Conservation (phyloP, 805 yeast genomes). For the Komagataella ulmi region DNA sequence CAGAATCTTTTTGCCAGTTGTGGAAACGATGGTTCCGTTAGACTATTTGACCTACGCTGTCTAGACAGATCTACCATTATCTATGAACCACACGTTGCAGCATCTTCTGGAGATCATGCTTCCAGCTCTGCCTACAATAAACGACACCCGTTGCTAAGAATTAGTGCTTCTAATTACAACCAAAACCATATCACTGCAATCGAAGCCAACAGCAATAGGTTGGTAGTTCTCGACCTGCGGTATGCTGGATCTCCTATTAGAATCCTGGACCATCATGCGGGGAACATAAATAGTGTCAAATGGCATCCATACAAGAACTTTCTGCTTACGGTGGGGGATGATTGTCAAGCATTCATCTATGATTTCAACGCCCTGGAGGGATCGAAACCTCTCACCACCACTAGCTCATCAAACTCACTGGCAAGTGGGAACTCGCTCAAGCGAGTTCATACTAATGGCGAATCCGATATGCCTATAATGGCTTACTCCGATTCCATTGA, state of each 20-base stretch:
- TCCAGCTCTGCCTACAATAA: conserved; percentile 8
- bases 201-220: conserved; percentile 52
- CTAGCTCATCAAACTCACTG: not conserved
- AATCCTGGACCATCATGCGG: conserved; percentile 54
- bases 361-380: conserved; percentile 28
- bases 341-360: conserved; percentile 63
- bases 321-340: conserved; percentile 55
- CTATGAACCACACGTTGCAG: conserved; percentile 50
- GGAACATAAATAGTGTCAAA: conserved; percentile 54
- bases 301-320: conserved; percentile 77
- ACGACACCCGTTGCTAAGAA: conserved; percentile 51
- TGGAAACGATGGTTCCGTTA: conserved; percentile 89
- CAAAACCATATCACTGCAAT: conserved; percentile 76
- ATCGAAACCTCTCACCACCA: not conserved
- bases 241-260: conserved; percentile 74
- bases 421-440: not conserved
- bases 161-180: conserved; percentile 71
- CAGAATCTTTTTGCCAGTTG: conserved; percentile 79
- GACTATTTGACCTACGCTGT: conserved; percentile 82
- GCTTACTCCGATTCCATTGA: conserved; percentile 56
- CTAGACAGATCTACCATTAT: conserved; percentile 91
- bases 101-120: not conserved
- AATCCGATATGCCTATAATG: conserved; percentile 22
- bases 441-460: conserved; percentile 3
- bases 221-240: conserved; percentile 70